Conservation (phyloP, 495 filamentous ascomycete species). For the Darksidea phi region DNA sequence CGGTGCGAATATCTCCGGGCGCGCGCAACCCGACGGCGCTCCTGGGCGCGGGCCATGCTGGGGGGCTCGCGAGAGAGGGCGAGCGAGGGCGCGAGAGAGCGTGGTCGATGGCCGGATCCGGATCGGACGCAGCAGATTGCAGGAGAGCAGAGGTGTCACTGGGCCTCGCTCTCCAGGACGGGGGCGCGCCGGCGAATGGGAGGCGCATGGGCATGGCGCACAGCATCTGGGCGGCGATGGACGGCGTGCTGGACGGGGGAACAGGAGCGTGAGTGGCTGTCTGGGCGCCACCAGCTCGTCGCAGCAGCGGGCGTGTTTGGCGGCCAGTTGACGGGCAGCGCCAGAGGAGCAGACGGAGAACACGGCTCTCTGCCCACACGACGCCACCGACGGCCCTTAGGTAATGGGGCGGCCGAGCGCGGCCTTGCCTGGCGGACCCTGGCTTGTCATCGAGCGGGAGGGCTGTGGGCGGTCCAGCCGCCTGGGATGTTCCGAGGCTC, state of each 20-base stretch:
- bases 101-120: neutral
- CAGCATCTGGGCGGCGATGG: slow-evolving; percentile 19
- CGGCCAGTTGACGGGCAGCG: too few relatives aligned
- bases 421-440: slow-evolving; percentile 11
- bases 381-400: neutral
- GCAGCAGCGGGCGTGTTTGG: too few relatives aligned
- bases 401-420: slow-evolving; percentile 2
- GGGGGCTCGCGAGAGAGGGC: neutral
- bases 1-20: slow-evolving; percentile 2
- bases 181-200: slow-evolving; percentile 22
- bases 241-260: slow-evolving; percentile 25
- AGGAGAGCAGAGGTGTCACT: slow-evolving; percentile 15
- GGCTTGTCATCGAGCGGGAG: slow-evolving; percentile 10
- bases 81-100: neutral
- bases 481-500: neutral
- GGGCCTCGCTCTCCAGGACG: slow-evolving; percentile 8
- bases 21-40: neutral
- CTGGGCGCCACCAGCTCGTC: slow-evolving; percentile 2
- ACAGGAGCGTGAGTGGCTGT: neutral
- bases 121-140: neutral
- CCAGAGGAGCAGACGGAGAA: too few relatives aligned
- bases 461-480: neutral
- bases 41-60: neutral
- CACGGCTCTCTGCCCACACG: slow-evolving; percentile 7
- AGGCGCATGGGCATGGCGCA: slow-evolving; percentile 14